Base-by-base conservation (phyloP, 306 rosid genomes). In the Castanospermum australe region DNA sequence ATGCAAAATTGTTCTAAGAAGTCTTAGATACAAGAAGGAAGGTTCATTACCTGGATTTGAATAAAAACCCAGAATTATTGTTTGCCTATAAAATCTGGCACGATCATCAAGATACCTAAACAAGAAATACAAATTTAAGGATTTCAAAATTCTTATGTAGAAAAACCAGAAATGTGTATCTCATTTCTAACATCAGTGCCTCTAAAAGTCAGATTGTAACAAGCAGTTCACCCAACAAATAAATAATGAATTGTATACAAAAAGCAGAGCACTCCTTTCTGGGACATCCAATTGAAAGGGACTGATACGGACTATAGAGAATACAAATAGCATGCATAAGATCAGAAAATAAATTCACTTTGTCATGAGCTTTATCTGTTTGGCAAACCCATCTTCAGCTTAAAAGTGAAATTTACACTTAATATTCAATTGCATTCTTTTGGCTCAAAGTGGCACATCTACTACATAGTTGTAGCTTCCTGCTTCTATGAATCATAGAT, bases 71-170 rank as follows among this genome's bases (percentile, higher is more conserved):
- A 91, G 81, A 63, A 94, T 79, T 75, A 94, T 86, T 20, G 97
- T 87, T 79, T 94, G 99, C 91, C 97, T 88, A 47, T 89, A 94
- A 70, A 86, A 86, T 83, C 81, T 88, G 21, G 99, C 96, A 76
- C 82, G 47, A 61, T 87, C 91, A 79, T 94, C 92, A 63, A 88
- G 88, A 80, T 88, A 87, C 99, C 99, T 94, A 73, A 65, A 54
- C 71, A 81, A 76, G 61, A 36, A 84, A 86, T 64, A 73, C 15
- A 83, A 38, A 62, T 20, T 66, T 39, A 71, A 21, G 20, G 24
- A 75, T 45, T 67, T 57, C 52, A 83, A 21, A 57, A 41, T 67
- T 45, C 65, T 20, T 32, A 79, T 1, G 18, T 21, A 18, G 32
- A 75, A 30, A 35, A 35, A 70, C n/a, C 51, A 65, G 32, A 42